A percentile compares a stretch with the other conserved stretches of the same genome.
These are phyloP conservation scores for Dothiorella sarmentorum DNA, from an alignment of 2,329 filamentous ascomycete genomes.

Conservation along the genomic window DNA sequence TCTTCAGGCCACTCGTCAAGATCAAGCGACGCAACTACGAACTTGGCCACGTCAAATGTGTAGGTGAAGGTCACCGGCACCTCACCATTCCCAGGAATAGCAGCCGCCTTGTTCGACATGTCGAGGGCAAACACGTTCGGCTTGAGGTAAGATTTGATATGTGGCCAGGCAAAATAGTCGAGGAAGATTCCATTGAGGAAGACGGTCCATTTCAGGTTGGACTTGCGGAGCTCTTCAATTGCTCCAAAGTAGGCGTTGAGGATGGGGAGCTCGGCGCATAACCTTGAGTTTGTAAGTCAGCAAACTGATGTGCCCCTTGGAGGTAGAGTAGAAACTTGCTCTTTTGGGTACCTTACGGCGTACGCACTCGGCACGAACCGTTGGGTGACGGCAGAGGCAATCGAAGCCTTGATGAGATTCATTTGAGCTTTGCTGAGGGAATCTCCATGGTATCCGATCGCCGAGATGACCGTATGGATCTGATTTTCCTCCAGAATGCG, in stretches of 20 bases:
- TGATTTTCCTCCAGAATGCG: slow-evolving; percentile 36
- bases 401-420: slow-evolving; percentile 45
- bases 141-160: slow-evolving; percentile 23
- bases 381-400: slow-evolving; percentile 36
- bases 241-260: slow-evolving; percentile 1
- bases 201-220: slow-evolving; percentile 27
- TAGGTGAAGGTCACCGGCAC: slow-evolving; percentile 47
- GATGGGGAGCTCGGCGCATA: not conserved
- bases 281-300: not conserved
- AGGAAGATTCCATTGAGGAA: slow-evolving; percentile 30
- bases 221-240: slow-evolving; percentile 22
- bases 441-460: slow-evolving; percentile 35
- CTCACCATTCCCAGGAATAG: slow-evolving; percentile 50
- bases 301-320: not conserved
- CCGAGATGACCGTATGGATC: slow-evolving; percentile 46
- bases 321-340: not conserved
- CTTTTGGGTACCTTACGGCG: slow-evolving; percentile 26
- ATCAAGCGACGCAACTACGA: slow-evolving; percentile 43
- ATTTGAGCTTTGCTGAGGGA: slow-evolving; percentile 34
- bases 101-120: slow-evolving; percentile 31
- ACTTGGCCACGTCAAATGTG: slow-evolving; percentile 48
- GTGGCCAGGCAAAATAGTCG: slow-evolving; percentile 31
- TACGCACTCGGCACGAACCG: slow-evolving; percentile 45
- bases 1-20: slow-evolving; percentile 44
- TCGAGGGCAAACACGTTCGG: slow-evolving; percentile 22